Base-by-base conservation (phyloP, 1,284 basidiomycete species). In the Ganoderma lucidum region DNA sequence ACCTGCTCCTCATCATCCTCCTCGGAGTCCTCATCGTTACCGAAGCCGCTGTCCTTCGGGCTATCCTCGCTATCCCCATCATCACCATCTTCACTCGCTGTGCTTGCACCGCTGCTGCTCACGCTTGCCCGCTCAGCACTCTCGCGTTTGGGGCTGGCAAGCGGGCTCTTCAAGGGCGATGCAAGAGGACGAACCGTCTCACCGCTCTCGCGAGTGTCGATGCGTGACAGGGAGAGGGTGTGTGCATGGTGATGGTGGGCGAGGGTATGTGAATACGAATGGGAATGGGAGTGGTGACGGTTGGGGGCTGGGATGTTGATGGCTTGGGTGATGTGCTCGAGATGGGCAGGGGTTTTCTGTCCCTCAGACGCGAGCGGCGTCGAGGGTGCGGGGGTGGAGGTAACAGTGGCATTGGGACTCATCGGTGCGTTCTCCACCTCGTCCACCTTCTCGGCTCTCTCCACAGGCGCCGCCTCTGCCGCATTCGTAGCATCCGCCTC, bases 251-350 rank as follows among this genome's bases (percentile, higher is more conserved):
- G 68, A 41, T 65, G 61, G 59, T 62, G 58, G 17, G 66, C 37
- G n/a, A 64, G 67, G 15, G 45, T 42, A 32, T 64, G 67, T 10
- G 67, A 60, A 35, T 66, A 45, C 55, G 73, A 63, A 44, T 67
- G 69, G 44, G 67, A 63, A 8, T 61, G 39, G 32, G 55, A 58
- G 35, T n/a, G 67, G 56, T 71, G 71, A 53, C 65, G 74, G 39
- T 65, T 58, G 28, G 69, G 72, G 1, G 76, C 72, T 30, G 77
- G 77, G 55, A 79, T 65, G 39, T 61, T 74, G 65, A 78, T 70
- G 6, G 78, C 76, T 28, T 73, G 72, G 1, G 76, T 75, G 65
- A 78, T 70, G 70, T 78, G 76, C 66, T 75, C 71, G 41, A 63
- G 64, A 30, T 67, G 63, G 39, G 67, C 32, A 12, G 39, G 62